These are phyloP conservation scores for Mycena pura DNA, from an alignment of 768 basidiomycete genomes.

Conservation along the genomic window DNA sequence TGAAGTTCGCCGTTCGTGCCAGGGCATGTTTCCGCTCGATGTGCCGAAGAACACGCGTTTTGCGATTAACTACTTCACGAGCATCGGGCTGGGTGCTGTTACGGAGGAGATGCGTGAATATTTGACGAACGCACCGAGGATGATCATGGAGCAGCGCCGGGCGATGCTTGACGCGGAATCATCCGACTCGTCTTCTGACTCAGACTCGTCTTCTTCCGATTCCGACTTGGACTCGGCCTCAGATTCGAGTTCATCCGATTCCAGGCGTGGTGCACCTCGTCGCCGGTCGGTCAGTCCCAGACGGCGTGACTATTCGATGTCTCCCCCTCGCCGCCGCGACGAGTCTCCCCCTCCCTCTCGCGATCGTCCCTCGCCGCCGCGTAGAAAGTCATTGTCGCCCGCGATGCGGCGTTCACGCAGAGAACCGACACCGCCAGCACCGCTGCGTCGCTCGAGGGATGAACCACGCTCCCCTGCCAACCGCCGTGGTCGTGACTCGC, in stretches of 20 bases:
- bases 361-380: slow-evolving; percentile 29
- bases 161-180: slow-evolving; percentile 81
- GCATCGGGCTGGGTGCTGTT: slow-evolving; percentile 85
- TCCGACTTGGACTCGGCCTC: slow-evolving; percentile 39
- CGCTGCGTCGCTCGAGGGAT: slow-evolving; percentile 34
- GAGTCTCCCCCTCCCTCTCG: slow-evolving; percentile 26
- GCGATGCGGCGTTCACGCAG: slow-evolving; percentile 9
- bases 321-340: slow-evolving; percentile 21
- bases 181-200: slow-evolving; percentile 42
- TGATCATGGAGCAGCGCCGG: slow-evolving; percentile 94
- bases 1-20: slow-evolving; percentile 74
- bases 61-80: slow-evolving; percentile 98
- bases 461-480: slow-evolving; percentile 29
- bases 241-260: slow-evolving; percentile 27
- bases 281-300: slow-evolving; percentile 13
- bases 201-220: slow-evolving; percentile 46
- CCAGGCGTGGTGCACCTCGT: slow-evolving; percentile 29
- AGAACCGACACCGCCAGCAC: slow-evolving; percentile 35
- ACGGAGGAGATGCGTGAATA: slow-evolving; percentile 98
- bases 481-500: slow-evolving; percentile 15
- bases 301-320: not conserved
- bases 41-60: slow-evolving; percentile 96
- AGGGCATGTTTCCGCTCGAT: slow-evolving; percentile 93
- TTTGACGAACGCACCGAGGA: slow-evolving; percentile 91
- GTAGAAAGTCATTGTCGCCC: slow-evolving; percentile 6